A percentile compares a stretch with the other conserved stretches of the same genome.
Evolutionary conservation across 345 rosid genomes (phyloP).

Genomic region (Bruguiera sexangula): DNA sequence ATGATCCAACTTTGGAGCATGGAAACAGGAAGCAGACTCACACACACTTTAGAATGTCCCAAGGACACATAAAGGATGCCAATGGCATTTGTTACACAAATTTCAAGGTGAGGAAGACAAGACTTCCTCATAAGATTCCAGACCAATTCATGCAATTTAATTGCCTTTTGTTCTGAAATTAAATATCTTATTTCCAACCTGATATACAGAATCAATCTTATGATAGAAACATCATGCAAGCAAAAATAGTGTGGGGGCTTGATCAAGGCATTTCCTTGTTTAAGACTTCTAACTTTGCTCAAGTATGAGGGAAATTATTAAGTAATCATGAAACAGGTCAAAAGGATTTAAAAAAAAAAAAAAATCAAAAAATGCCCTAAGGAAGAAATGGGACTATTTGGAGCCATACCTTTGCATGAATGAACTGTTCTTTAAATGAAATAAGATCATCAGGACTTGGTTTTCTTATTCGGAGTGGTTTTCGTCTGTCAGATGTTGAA

Average conservation of each 20-base stretch:
- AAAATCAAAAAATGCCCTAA: not conserved
- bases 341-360: not conserved
- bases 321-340: no score
- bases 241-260: no score
- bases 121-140: not conserved
- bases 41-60: not conserved
- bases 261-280: no score
- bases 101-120: not conserved
- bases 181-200: no score
- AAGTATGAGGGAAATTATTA: not conserved
- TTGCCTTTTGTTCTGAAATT: no score
- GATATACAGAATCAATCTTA: no score
- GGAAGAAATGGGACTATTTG: not conserved
- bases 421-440: slow-evolving; percentile 68
- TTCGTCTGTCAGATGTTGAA: slow-evolving; percentile 41
- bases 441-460: slow-evolving; percentile 56
- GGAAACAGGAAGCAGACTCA: no score
- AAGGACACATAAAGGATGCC: not conserved
- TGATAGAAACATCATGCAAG: no score
- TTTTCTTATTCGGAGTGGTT: slow-evolving; percentile 47
- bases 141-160: not conserved
- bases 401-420: slow-evolving; percentile 62
- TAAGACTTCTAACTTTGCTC: not conserved
- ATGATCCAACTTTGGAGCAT: not conserved
- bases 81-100: not conserved